A percentile compares a stretch with the other conserved stretches of the same genome.
These are phyloP conservation scores for Ogataea zsoltii DNA, from an alignment of 805 yeast species.

Conservation along the genomic window DNA sequence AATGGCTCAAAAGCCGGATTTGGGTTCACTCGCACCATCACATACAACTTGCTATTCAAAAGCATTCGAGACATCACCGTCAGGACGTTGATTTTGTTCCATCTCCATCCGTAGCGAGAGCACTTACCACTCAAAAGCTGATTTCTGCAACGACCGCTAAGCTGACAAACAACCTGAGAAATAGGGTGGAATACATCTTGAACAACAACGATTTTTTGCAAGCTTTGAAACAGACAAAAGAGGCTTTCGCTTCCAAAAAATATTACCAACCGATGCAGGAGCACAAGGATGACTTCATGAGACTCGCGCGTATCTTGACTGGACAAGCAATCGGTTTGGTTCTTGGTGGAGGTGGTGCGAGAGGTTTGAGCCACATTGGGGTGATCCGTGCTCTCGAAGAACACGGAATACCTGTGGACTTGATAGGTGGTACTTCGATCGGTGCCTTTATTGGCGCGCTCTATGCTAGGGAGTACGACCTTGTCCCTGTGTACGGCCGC, in stretches of 20 bases:
- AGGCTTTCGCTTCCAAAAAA: slow-evolving; percentile 24
- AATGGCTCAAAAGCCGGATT: slow-evolving; percentile 79
- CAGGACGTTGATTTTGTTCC: slow-evolving; percentile 21
- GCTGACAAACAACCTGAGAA: slow-evolving; percentile 28
- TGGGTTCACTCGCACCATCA: slow-evolving; percentile 97
- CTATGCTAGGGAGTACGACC: slow-evolving; percentile 88
- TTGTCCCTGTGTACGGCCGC: slow-evolving; percentile 88
- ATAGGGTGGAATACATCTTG: slow-evolving; percentile 27
- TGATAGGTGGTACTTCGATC: slow-evolving; percentile 94
- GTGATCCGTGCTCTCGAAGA: slow-evolving; percentile 88
- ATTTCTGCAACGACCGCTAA: slow-evolving; percentile 28
- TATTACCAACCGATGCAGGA: slow-evolving; percentile 41
- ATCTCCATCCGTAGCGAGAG: not conserved
- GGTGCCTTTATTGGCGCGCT: slow-evolving; percentile 96
- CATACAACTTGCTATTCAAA: slow-evolving; percentile 57
- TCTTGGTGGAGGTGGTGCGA: slow-evolving; percentile 96
- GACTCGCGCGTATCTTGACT: slow-evolving; percentile 85
- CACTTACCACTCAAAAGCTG: slow-evolving; percentile 11
- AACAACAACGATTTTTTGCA: slow-evolving; percentile 32
- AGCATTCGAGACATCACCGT: slow-evolving; percentile 9
- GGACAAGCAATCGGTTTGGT: slow-evolving; percentile 95
- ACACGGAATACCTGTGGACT: slow-evolving; percentile 88
- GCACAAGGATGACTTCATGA: slow-evolving; percentile 84
- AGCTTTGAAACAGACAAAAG: slow-evolving; percentile 29
- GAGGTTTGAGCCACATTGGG: slow-evolving; percentile 92